Percentiles rank a stretch among this genome's conserved stretches.
These are phyloP conservation scores for Plantago major DNA, from an alignment of 257 asterid genomes.

Conservation along the genomic window DNA sequence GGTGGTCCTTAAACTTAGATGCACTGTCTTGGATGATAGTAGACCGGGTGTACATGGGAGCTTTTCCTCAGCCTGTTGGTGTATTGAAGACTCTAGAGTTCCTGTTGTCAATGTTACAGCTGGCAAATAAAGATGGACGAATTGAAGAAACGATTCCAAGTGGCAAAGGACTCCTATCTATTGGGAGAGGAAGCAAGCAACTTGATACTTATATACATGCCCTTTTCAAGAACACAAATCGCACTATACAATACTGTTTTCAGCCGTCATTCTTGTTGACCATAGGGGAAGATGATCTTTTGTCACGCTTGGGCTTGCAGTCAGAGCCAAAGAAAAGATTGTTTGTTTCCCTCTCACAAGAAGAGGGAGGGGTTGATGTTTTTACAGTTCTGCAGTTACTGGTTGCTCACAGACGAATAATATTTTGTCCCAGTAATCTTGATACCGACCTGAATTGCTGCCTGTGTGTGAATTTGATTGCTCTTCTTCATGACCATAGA, in stretches of 20 bases:
- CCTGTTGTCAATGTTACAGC: constrained; percentile 89
- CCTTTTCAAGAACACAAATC: constrained; percentile 73
- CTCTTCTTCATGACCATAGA: constrained; percentile 76
- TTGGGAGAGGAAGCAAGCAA: constrained; percentile 94
- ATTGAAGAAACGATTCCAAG: constrained; percentile 80
- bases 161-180: constrained; percentile 81
- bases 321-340: constrained; percentile 58
- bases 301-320: constrained; percentile 71
- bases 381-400: constrained; percentile 74
- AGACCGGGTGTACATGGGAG: constrained; percentile 96
- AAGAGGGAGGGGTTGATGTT: constrained; percentile 68
- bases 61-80: constrained; percentile 85
- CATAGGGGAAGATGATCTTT: constrained; percentile 88
- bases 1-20: constrained; percentile 88
- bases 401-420: constrained; percentile 79
- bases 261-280: constrained; percentile 84
- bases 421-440: constrained; percentile 90
- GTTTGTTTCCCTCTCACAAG: constrained; percentile 34
- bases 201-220: constrained; percentile 76
- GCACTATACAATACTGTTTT: constrained; percentile 82
- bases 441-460: constrained; percentile 95
- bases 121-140: constrained; percentile 97
- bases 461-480: constrained; percentile 77
- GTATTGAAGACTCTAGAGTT: constrained; percentile 88
- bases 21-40: constrained; percentile 86